Evolutionary conservation across 306 rosid species (phyloP).

Genomic region (Oxytropis ochrocephala): DNA sequence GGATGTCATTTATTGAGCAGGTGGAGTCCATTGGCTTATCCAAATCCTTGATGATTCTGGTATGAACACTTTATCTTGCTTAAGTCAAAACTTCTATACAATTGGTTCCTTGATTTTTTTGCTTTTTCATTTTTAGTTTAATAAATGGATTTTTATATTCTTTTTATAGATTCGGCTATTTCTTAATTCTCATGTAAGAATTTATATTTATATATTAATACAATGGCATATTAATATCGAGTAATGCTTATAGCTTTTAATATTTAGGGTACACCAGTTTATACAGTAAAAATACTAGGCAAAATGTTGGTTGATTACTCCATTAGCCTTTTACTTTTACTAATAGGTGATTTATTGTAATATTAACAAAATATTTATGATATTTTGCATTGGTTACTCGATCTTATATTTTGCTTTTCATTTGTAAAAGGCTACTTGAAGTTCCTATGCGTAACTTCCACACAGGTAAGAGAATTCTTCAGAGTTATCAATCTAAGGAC

Average conservation of each 20-base stretch:
- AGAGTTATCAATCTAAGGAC: constrained; percentile 35
- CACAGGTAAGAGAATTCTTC: constrained; percentile 59
- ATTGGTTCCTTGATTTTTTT: background rate
- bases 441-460: constrained; percentile 59
- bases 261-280: background rate
- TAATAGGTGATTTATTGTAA: background rate
- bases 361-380: background rate
- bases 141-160: constrained; percentile 7
- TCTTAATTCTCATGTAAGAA: background rate
- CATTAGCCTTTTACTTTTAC: background rate
- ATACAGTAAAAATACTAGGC: background rate
- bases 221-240: background rate
- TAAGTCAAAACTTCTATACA: background rate
- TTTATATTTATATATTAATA: background rate
- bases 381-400: background rate
- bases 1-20: constrained; percentile 85
- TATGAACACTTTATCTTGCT: constrained; percentile 30
- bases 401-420: constrained; percentile 19
- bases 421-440: constrained; percentile 75
- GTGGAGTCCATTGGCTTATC: constrained; percentile 71
- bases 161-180: background rate
- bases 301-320: background rate
- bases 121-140: background rate
- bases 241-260: background rate
- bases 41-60: constrained; percentile 79